These are phyloP conservation scores for Marchantia paleacea DNA, from an alignment of 225 moss, liverwort and hornwort genomes.

Conservation along the genomic window DNA sequence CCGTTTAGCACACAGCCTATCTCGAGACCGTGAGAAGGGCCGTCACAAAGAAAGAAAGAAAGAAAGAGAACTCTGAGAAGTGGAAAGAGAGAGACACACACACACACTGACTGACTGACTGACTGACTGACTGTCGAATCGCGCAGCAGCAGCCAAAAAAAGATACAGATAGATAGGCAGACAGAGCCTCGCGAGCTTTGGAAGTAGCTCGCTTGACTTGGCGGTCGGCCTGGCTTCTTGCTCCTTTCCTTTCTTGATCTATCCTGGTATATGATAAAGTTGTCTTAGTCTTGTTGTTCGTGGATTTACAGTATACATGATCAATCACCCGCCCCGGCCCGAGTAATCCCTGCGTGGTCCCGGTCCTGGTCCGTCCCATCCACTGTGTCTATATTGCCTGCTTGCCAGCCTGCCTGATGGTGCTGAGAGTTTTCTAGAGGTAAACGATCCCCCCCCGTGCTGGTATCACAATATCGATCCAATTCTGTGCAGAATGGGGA, in stretches of 20 bases:
- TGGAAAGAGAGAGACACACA: too few species aligned
- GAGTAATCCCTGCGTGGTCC: background rate
- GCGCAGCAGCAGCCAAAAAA: background rate
- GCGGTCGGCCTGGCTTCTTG: background rate
- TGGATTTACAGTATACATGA: background rate
- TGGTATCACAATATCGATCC: background rate
- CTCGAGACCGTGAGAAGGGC: too few species aligned
- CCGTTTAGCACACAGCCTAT: too few species aligned
- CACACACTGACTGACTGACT: too few species aligned
- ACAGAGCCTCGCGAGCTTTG: background rate
- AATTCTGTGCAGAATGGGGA: background rate
- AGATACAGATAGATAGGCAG: background rate
- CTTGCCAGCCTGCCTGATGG: background rate
- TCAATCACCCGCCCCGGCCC: background rate
- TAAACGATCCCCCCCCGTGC: background rate
- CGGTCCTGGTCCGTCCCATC: background rate
- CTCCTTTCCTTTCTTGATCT: background rate
- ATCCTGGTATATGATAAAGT: background rate
- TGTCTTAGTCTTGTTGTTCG: background rate
- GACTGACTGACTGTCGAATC: too few species aligned
- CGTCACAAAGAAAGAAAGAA: too few species aligned
- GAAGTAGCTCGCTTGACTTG: background rate
- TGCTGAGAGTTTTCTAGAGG: background rate
- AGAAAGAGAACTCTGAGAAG: too few species aligned
- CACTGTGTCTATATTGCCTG: background rate